Evolutionary conservation across 345 rosid genomes (phyloP).

Genomic region (Cardiospermum halicacabum): DNA sequence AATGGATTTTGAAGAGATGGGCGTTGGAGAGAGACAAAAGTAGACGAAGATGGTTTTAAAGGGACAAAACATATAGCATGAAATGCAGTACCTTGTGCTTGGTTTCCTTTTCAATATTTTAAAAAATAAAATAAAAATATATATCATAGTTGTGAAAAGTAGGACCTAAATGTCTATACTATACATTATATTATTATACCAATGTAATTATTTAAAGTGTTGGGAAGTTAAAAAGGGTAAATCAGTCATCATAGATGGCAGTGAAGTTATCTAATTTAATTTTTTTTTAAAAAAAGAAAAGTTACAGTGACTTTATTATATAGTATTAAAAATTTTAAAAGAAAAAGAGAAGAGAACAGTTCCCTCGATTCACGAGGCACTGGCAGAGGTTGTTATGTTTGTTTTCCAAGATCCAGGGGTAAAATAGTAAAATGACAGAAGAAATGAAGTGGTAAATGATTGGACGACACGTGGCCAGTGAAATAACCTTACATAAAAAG

Average conservation of each 20-base stretch:
- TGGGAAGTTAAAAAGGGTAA: conserved; percentile 7
- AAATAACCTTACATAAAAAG: neutral
- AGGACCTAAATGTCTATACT: neutral
- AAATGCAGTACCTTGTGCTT: conserved; percentile 24
- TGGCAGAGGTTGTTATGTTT: conserved; percentile 48
- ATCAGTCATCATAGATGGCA: conserved; percentile 12
- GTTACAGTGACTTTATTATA: no score
- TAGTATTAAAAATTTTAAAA: no score
- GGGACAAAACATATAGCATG: conserved; percentile 50
- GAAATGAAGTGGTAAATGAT: conserved; percentile 33
- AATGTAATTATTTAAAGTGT: conserved; percentile 14
- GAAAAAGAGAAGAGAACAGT: conserved; percentile 13
- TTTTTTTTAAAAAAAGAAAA: no score
- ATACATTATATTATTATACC: no score
- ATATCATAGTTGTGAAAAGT: neutral
- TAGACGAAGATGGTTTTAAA: conserved; percentile 38
- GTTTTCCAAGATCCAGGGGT: conserved; percentile 25
- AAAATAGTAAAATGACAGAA: conserved; percentile 13
- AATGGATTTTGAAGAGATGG: conserved; percentile 17
- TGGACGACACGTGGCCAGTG: conserved; percentile 41
- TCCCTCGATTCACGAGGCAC: conserved; percentile 43
- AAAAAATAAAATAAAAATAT: neutral
- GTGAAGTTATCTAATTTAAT: no score
- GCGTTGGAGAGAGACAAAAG: conserved; percentile 32
- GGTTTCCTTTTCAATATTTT: conserved; percentile 5